A percentile compares a stretch with the other conserved stretches of the same genome.
phyloP scores from a whole-genome alignment of 2,329 filamentous ascomycete species.

The Monosporascus sp. region DNA sequence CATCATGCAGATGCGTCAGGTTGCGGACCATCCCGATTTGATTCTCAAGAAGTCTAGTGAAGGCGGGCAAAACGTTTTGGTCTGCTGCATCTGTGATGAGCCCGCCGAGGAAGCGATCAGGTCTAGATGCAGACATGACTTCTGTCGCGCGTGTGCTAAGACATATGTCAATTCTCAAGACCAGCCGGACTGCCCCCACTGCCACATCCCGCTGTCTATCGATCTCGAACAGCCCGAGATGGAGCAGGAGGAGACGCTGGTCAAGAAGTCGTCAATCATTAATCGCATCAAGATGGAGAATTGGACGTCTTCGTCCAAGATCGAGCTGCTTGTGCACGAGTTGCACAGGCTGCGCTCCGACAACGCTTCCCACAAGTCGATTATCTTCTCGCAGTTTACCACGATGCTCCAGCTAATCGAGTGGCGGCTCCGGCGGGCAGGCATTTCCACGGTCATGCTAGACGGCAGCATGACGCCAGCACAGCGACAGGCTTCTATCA shows the following conservation, averaged over 20 bases:
- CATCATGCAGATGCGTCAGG: slow-evolving; percentile 99
- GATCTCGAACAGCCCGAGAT: slow-evolving; percentile 95
- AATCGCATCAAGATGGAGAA: slow-evolving; percentile 99
- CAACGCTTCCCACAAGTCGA: slow-evolving; percentile 91
- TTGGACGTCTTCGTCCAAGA: slow-evolving; percentile 97
- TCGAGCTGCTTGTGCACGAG: slow-evolving; percentile 92
- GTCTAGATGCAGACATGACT: slow-evolving; percentile 89
- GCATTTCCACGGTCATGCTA: slow-evolving; percentile 96
- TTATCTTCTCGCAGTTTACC: slow-evolving; percentile 96
- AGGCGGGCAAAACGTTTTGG: slow-evolving; percentile 81
- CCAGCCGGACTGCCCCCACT: slow-evolving; percentile 76
- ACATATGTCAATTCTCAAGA: slow-evolving; percentile 76
- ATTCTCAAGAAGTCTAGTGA: slow-evolving; percentile 83
- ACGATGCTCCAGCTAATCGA: slow-evolving; percentile 96
- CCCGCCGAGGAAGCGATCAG: slow-evolving; percentile 90
- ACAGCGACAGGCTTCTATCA: slow-evolving; percentile 87
- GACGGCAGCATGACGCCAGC: slow-evolving; percentile 96
- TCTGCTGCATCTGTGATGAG: slow-evolving; percentile 95
- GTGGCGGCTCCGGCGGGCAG: slow-evolving; percentile 92
- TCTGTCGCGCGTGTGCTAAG: slow-evolving; percentile 75
- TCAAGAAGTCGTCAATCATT: slow-evolving; percentile 96
- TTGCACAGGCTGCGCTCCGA: slow-evolving; percentile 87
- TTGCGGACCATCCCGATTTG: slow-evolving; percentile 92
- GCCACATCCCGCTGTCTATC: slow-evolving; percentile 83
- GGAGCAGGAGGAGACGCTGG: slow-evolving; percentile 77